phyloP scores from a whole-genome alignment of 345 rosid species.

The Carallia brachiata region DNA sequence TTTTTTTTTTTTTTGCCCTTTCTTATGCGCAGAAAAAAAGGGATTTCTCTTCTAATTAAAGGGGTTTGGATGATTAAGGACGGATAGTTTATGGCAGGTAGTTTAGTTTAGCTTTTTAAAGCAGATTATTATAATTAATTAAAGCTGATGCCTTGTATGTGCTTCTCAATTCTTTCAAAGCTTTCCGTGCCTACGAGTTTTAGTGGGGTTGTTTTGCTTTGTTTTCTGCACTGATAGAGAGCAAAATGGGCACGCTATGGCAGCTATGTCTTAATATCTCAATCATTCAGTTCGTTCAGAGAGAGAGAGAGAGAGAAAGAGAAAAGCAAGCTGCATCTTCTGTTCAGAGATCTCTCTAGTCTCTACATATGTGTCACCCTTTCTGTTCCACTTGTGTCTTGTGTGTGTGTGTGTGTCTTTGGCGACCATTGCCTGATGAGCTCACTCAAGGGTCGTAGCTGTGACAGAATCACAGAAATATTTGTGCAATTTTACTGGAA shows the following conservation, averaged over 20 bases:
- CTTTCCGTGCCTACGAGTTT: constrained; percentile 15
- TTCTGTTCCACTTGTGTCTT: too few species aligned
- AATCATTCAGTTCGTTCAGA: neutral
- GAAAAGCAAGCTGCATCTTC: too few species aligned
- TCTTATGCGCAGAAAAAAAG: neutral
- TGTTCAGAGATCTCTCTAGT: too few species aligned
- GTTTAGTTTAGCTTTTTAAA: neutral
- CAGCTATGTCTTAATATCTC: neutral
- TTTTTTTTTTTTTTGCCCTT: neutral
- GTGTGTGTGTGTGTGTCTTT: too few species aligned
- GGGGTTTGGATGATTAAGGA: neutral
- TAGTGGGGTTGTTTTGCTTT: constrained; percentile 23
- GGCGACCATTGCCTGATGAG: too few species aligned
- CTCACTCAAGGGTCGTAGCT: too few species aligned
- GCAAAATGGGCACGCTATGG: neutral
- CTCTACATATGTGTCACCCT: too few species aligned
- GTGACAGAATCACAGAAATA: too few species aligned
- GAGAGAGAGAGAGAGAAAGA: too few species aligned
- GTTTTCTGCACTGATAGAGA: constrained; percentile 29
- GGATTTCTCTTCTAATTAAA: neutral
- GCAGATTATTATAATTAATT: constrained; percentile 8
- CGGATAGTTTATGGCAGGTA: too few species aligned
- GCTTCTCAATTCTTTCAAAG: constrained; percentile 8
- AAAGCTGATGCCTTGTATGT: constrained; percentile 17
- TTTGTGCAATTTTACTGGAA: too few species aligned